phyloP scores from a whole-genome alignment of 805 yeast genomes.

The Maudiozyma pseudohumilis region DNA sequence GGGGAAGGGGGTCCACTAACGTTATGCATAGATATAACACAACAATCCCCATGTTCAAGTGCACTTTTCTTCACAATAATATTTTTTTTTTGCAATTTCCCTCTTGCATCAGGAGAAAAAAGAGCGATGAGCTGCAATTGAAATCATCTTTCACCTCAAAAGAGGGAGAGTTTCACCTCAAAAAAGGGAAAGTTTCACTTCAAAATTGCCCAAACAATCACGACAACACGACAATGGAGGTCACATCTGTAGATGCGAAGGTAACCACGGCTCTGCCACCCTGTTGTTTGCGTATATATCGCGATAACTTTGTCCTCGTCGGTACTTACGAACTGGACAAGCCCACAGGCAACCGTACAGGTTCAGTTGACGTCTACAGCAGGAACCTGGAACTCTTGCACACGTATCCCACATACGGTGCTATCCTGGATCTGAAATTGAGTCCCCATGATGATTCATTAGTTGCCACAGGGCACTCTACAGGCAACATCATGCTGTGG shows the following conservation, averaged over 20 bases:
- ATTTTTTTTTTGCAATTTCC: no score
- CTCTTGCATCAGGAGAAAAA: no score
- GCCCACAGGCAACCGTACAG: constrained; percentile 49
- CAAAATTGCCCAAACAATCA: no score
- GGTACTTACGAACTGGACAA: constrained; percentile 78
- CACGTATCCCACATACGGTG: constrained; percentile 38
- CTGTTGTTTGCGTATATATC: constrained; percentile 57
- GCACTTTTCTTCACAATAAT: no score
- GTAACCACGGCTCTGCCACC: constrained; percentile 60
- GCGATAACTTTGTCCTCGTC: constrained; percentile 41
- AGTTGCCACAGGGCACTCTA: constrained; percentile 64
- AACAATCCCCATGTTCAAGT: no score
- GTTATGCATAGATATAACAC: no score
- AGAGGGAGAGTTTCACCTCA: no score
- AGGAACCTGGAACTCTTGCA: constrained; percentile 17
- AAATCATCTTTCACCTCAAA: no score
- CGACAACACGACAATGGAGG: constrained; percentile 8
- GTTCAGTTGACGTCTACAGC: constrained; percentile 42
- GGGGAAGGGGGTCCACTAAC: no score
- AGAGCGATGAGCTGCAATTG: no score
- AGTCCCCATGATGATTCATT: constrained; percentile 42
- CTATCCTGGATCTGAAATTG: constrained; percentile 70
- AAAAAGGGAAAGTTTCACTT: no score
- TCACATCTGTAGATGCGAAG: constrained; percentile 10
- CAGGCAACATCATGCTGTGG: constrained; percentile 71